Percentiles rank a stretch among this genome's conserved stretches.
phyloP scores from a whole-genome alignment of 1,139 yeast species.

The Zygotorulaspora mrakii region DNA sequence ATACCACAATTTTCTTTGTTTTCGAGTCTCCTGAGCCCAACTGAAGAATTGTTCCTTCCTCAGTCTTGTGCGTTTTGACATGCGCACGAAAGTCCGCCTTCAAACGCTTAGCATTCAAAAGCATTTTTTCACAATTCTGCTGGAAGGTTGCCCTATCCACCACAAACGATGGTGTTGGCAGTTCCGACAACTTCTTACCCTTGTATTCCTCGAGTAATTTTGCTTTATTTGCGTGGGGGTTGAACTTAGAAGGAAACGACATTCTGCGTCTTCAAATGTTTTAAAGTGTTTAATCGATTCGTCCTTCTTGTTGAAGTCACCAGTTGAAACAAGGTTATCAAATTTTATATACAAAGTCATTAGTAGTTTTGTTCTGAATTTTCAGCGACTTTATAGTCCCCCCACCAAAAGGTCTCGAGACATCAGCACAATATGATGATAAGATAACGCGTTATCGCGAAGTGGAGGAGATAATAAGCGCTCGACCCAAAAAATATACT shows the following conservation, averaged over 20 bases:
- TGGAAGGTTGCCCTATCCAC: conserved; percentile 39
- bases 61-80: conserved; percentile 63
- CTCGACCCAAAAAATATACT: too few relatives aligned
- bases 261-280: conserved; percentile 3
- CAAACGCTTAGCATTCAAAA: conserved; percentile 23
- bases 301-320: too few relatives aligned
- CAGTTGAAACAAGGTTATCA: too few relatives aligned
- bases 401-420: conserved; percentile 1
- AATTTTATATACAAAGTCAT: too few relatives aligned
- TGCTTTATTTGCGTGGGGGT: conserved; percentile 28
- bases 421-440: too few relatives aligned
- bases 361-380: too few relatives aligned
- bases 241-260: conserved; percentile 24
- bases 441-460: too few relatives aligned
- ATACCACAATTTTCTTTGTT: conserved; percentile 54
- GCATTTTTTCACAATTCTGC: conserved; percentile 41
- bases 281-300: too few relatives aligned
- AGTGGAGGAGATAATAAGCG: too few relatives aligned
- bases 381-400: background rate
- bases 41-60: conserved; percentile 44
- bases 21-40: conserved; percentile 38
- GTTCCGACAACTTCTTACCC: conserved; percentile 16
- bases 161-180: conserved; percentile 53
- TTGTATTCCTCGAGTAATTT: conserved; percentile 18
- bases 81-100: conserved; percentile 55